Evolutionary conservation across 495 filamentous ascomycete genomes (phyloP), one percentile per base, ranked within the genome.

Genomic region (Penicillium daleae): DNA sequence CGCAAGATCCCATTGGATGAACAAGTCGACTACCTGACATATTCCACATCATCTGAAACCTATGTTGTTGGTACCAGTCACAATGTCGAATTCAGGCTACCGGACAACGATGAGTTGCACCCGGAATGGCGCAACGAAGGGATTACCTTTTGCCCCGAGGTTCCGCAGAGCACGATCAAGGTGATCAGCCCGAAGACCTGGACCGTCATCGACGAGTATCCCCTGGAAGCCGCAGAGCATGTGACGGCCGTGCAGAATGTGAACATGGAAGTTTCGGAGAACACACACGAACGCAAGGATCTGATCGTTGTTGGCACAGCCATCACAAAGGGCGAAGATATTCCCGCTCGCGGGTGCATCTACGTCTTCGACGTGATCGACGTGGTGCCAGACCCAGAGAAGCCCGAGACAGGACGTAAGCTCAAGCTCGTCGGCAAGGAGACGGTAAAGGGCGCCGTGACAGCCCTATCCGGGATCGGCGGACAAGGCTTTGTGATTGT

Each of bases 361-460:
- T 93, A 95, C 71, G 90, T 99, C 56, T 97, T 93, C 71, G 92
- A 97, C 60, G 82, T 98, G 50, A 92, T 97, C 55, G 83, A 87
- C 26, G 95, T 97, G 49, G 93, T 96, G 0, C 94, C 95, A 0
- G 88, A 97, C 53, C 94, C 93, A 0, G 92, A 86, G 6, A 83
- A 83, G 3, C 92, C 93, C 2, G 93, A 97, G 69, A 96, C 90
- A 4, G 88, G 90, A 69, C 87, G 85, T 61, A 92, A 87, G 68
- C 75, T 98, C 29, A 96, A 97, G 73, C 85, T 97, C 9, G 80
- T 97, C 19, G 89, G 90, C 7, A 90, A 90, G 61, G 95, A 98
- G 67, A 90, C 93, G 24, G 92, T 97, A 29, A 91, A 94, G 60
- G 95, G 95, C 2, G 93, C 93, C n/a, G 90, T 99, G 13, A 97